phyloP scores from a whole-genome alignment of 2,329 filamentous ascomycete genomes.

The Alternaria brassicicola region DNA sequence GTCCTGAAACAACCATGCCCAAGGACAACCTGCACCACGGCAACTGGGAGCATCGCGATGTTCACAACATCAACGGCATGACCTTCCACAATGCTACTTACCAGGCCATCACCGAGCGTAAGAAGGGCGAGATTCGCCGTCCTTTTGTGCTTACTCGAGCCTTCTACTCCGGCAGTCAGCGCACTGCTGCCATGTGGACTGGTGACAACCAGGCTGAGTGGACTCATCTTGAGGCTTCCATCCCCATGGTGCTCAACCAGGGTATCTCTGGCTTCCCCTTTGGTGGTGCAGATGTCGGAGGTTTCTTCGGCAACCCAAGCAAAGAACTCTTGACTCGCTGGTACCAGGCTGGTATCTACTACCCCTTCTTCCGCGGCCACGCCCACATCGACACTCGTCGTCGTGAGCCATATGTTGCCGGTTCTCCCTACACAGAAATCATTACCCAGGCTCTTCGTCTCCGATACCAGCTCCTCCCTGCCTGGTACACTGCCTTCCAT shows the following conservation, averaged over 20 bases:
- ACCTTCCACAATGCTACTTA: conserved; percentile 96
- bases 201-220: conserved; percentile 95
- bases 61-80: conserved; percentile 95
- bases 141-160: conserved; percentile 93
- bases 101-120: conserved; percentile 80
- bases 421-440: conserved; percentile 83
- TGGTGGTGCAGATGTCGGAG: conserved; percentile 91
- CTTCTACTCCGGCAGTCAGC: conserved; percentile 90
- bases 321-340: conserved; percentile 90
- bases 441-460: conserved; percentile 87
- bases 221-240: conserved; percentile 84
- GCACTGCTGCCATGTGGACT: conserved; percentile 96
- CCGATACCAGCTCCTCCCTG: conserved; percentile 85
- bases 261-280: conserved; percentile 94
- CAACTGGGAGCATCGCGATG: conserved; percentile 94
- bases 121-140: conserved; percentile 81
- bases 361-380: conserved; percentile 97
- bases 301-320: conserved; percentile 96
- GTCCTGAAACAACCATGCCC: conserved; percentile 97
- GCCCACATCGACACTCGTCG: conserved; percentile 96
- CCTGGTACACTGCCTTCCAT: conserved; percentile 97
- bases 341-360: conserved; percentile 97
- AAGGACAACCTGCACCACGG: conserved; percentile 94
- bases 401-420: conserved; percentile 87
- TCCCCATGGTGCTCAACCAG: conserved; percentile 93